phyloP scores from a whole-genome alignment of 495 filamentous ascomycete genomes.

The Penicillium roqueforti region DNA sequence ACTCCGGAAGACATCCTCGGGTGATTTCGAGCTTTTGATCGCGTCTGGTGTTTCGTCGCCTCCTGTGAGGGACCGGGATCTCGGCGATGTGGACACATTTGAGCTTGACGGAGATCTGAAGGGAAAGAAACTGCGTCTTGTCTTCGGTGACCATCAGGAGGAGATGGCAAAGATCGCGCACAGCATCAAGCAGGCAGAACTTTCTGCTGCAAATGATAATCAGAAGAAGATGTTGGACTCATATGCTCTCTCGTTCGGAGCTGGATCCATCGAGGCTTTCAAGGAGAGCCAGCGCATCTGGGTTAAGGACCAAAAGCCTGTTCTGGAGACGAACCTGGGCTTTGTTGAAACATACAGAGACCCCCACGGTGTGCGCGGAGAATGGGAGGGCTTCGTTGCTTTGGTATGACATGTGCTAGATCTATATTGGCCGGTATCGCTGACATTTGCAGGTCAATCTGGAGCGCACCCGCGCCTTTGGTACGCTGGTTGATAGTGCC shows the following conservation, averaged over 20 bases:
- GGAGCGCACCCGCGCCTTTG: conserved; percentile 88
- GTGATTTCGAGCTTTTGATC: conserved; percentile 76
- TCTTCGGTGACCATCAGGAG: conserved; percentile 77
- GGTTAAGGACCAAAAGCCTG: conserved; percentile 88
- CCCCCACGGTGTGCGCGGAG: conserved; percentile 85
- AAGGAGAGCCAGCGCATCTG: conserved; percentile 88
- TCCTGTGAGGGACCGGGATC: conserved; percentile 60
- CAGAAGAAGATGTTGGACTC: conserved; percentile 78
- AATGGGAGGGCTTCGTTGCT: conserved; percentile 94
- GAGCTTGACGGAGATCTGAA: conserved; percentile 57
- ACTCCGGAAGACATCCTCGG: conserved; percentile 66
- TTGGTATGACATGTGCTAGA: conserved; percentile 42
- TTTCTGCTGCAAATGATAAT: conserved; percentile 77
- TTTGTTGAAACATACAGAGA: conserved; percentile 97
- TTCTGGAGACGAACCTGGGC: conserved; percentile 85
- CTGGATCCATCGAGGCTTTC: conserved; percentile 81
- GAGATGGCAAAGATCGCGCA: conserved; percentile 77
- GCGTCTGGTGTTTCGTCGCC: conserved; percentile 64
- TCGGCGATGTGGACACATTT: conserved; percentile 62
- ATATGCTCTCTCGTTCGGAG: conserved; percentile 79
- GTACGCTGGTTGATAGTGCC: conserved; percentile 73
- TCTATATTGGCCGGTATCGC: neutral
- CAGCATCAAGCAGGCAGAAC: conserved; percentile 65
- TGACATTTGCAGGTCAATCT: conserved; percentile 58
- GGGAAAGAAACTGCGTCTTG: conserved; percentile 68